phyloP scores from a whole-genome alignment of 441 rosid genomes.

The Raphanus hybrid region DNA sequence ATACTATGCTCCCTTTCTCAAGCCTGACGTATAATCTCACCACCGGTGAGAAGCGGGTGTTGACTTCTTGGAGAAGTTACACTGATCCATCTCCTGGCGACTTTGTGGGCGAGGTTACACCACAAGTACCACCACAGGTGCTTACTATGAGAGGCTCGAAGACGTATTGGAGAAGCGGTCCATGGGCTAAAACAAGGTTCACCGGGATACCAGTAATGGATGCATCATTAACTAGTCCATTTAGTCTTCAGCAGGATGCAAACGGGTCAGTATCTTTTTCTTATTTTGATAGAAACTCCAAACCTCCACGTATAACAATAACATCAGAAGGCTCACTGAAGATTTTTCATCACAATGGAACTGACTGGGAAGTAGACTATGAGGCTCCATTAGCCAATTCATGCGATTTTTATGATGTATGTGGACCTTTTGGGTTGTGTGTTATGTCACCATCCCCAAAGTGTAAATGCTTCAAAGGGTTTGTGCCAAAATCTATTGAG shows the following conservation, averaged over 20 bases:
- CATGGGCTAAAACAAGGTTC: conserved; percentile 45
- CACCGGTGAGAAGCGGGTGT: conserved; percentile 13
- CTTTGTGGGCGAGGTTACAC: neutral
- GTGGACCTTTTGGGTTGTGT: conserved; percentile 51
- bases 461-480: conserved; percentile 52
- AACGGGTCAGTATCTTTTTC: conserved; percentile 13
- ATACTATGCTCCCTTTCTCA: conserved; percentile 22
- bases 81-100: conserved; percentile 33
- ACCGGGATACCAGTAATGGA: conserved; percentile 7
- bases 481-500: conserved; percentile 40
- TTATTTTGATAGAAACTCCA: neutral
- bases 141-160: neutral
- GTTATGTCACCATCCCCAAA: conserved; percentile 6
- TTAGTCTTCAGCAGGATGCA: conserved; percentile 26
- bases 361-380: conserved; percentile 10
- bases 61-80: conserved; percentile 34
- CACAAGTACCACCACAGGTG: conserved; percentile 3
- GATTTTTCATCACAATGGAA: neutral
- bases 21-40: neutral
- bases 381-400: conserved; percentile 1
- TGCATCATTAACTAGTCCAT: conserved; percentile 10
- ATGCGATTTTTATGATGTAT: conserved; percentile 47
- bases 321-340: conserved; percentile 23
- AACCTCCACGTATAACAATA: neutral
- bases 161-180: conserved; percentile 30